Conservation (phyloP, 1,139 yeast species). For the Hemisphaericaspora xylanilytica region DNA sequence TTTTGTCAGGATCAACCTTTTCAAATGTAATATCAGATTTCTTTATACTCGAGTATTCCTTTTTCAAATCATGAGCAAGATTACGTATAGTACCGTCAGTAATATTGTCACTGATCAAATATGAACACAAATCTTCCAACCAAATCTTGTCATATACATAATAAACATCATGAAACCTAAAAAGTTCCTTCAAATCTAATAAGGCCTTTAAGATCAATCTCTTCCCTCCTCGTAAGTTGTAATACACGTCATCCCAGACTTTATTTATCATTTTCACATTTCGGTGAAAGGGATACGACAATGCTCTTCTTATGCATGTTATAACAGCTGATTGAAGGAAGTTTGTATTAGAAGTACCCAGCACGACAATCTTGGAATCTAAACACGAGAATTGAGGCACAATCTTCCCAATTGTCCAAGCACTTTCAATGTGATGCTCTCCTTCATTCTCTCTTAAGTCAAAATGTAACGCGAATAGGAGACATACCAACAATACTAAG, state of each 20-base stretch:
- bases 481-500: slow-evolving; percentile 59
- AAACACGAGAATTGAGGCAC: slow-evolving; percentile 73
- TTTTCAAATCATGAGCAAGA: slow-evolving; percentile 64
- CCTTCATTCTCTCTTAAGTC: slow-evolving; percentile 76
- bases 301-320: slow-evolving; percentile 66
- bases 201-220: slow-evolving; percentile 59
- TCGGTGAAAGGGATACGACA: slow-evolving; percentile 78
- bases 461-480: slow-evolving; percentile 71
- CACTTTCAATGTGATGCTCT: slow-evolving; percentile 80
- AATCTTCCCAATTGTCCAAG: slow-evolving; percentile 90
- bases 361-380: slow-evolving; percentile 53
- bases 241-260: slow-evolving; percentile 77
- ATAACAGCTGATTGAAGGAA: slow-evolving; percentile 51
- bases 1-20: slow-evolving; percentile 25
- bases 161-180: slow-evolving; percentile 82
- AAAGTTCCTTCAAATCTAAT: slow-evolving; percentile 64
- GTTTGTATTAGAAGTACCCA: slow-evolving; percentile 14
- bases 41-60: slow-evolving; percentile 22
- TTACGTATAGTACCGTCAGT: slow-evolving; percentile 51
- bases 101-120: slow-evolving; percentile 65
- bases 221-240: slow-evolving; percentile 65
- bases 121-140: slow-evolving; percentile 76
- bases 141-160: slow-evolving; percentile 80
- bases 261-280: slow-evolving; percentile 56
- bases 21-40: slow-evolving; percentile 39